Evolutionary conservation across 2,329 filamentous ascomycete genomes (phyloP), one percentile per base, ranked within the genome.

Genomic region (Neofusicoccum parvum): DNA sequence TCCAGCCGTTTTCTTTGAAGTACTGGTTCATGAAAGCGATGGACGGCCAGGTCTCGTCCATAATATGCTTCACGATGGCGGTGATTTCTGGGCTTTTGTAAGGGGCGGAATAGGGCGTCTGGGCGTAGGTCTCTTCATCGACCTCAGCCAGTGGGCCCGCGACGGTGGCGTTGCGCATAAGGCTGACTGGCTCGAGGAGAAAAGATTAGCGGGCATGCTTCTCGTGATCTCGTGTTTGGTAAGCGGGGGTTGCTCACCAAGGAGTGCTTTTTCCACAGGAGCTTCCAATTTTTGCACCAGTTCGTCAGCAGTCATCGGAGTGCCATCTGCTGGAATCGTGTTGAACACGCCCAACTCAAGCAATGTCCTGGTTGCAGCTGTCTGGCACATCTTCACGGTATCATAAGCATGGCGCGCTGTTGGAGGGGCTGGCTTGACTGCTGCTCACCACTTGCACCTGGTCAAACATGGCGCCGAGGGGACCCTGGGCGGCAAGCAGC

Each of bases 311-410:
- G 64, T 45, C 45, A 66, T 63, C 6, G 54, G 58, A 7, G 64
- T 45, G 6, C 56, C 64, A 15, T 66, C 64, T 11, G 15, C n/a
- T 15, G 64, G 64, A 2, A 66, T 46, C 7, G 32, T 14, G 3
- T 54, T 37, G 48, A 66, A 66, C 5, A 66, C 64, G 5, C 54
- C 64, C 11, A 66, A 46, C 34, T 63, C 64, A 11, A 66, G 58
- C 15, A 66, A 32, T 32, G 46, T 17, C n/a, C 64, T 46, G 23
- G 37, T 43, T 15, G 58, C 64, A 36, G 56, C 54, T 3, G 64
- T 63, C 12, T 46, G 64, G 27, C 34, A 45, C 46, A 48, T 46
- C 64, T 66, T 27, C 11, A 9, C 12, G 20, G 12, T 17, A n/a
- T 49, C 7, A 56, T 59, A 3, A 32, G 51, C 27, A n/a, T 6